Base-by-base conservation (phyloP, 1,284 basidiomycete genomes). In the Ustilago tritici region DNA sequence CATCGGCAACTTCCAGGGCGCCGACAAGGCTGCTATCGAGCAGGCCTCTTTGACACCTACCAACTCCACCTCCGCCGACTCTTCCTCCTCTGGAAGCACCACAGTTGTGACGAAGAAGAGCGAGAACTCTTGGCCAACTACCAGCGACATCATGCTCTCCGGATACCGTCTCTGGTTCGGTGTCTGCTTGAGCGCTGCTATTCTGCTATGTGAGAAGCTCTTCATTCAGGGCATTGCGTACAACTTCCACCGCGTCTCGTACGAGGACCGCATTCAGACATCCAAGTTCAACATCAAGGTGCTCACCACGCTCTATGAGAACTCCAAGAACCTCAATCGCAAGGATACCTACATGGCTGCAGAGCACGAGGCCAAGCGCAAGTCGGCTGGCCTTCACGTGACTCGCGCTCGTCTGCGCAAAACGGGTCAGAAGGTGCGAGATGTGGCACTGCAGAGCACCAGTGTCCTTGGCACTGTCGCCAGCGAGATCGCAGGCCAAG, bases 241-340 rank as follows among this genome's bases (percentile, higher is more conserved):
- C 79, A 92, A 92, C 83, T 96, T 95, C 89, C 94, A 96, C 87
- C 92, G 93, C 82, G 90, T 92, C 76, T 93, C 93, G 10, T 96
- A 95, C 85, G 92, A 92, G 63, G 94, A 95, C 80, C 91, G 94
- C 64, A 93, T 96, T 77, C 88, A 89, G 36, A 91, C 92, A 70
- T 93, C 95, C 84, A 95, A 95, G 85, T 91, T 92, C 82, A 92
- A 93, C 34, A 89, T 95, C 69, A 89, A 88, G 76, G 88, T 91
- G 8, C 89, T 96, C 38, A 91, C 92, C 43, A 90, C 90, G 2
- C 88, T 97, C 5, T 96, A 96, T 87, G 90, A 90, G 70, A 89
- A 95, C 57, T 68, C 74, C 19, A 93, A 81, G 91, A 93, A 52
- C 55, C 59, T 74, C 46, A 40, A 67, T 34, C 73, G 78, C 52